These are phyloP conservation scores for Allium cepa DNA, from an alignment of 106 monocot species.

Conservation along the genomic window DNA sequence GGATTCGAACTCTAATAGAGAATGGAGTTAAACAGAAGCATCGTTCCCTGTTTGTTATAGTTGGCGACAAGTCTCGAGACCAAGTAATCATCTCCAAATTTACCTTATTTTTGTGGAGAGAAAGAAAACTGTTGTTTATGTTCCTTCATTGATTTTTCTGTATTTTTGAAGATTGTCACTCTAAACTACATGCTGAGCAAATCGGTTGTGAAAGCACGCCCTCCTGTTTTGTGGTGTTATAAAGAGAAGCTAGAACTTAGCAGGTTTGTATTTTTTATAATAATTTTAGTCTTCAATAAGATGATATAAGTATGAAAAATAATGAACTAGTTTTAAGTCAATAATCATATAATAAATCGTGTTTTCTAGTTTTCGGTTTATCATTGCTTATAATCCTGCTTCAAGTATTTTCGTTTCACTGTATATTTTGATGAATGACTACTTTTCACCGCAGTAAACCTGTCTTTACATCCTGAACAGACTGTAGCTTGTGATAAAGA, in stretches of 20 bases:
- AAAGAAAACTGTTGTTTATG: background rate
- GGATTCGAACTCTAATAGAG: constrained; percentile 85
- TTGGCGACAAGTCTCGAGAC: constrained; percentile 52
- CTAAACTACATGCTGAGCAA: constrained; percentile 75
- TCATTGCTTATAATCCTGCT: no score
- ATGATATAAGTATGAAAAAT: background rate
- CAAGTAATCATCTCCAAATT: constrained; percentile 17
- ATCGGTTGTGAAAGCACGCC: constrained; percentile 46
- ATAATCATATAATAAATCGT: no score
- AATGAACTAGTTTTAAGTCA: no score
- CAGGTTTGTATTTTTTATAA: constrained; percentile 35
- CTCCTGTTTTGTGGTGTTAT: constrained; percentile 87
- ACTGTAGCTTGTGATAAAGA: no score
- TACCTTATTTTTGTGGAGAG: background rate
- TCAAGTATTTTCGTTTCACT: no score
- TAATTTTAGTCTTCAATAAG: background rate
- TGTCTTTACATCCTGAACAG: no score
- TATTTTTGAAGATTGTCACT: constrained; percentile 55
- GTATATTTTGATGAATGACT: no score
- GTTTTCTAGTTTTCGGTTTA: no score
- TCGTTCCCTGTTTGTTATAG: constrained; percentile 85
- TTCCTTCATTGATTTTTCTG: background rate
- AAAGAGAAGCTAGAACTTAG: constrained; percentile 83
- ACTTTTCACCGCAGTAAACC: no score
- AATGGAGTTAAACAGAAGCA: constrained; percentile 82